Base-by-base conservation (phyloP, 2,329 filamentous ascomycete species). In the Elsinoe australis region DNA sequence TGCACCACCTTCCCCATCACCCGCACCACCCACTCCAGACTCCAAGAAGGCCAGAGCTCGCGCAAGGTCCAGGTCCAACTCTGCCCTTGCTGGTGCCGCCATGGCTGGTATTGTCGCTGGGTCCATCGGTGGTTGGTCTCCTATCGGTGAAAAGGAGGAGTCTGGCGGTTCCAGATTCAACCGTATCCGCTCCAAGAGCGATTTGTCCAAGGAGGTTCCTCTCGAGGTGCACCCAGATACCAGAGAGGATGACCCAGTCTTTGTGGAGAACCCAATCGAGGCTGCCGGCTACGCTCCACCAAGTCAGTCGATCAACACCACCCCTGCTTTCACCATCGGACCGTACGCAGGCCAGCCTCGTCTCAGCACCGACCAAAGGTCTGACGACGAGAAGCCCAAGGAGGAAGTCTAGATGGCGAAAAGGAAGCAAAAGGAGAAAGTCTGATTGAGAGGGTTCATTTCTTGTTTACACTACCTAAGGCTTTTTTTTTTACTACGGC, bases 101-200 rank as follows among this genome's bases (percentile, higher is more conserved):
- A 88, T 88, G 85, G 83, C 85, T n/a, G 85, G 85, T 52, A 82
- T 89, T 50, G 79, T 89, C 42, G 85, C 84, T 6, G 85, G 83
- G 34, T 83, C 82, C 58, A 78, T 89, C 26, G 83, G 62, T 9
- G 64, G 82, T 22, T 89, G 84, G 84, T 85, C 83, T 39, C 85
- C 85, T 1, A 75, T 80, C 48, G 24, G 31, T 8, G 80, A 82
- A 51, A 68, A 76, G 24, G 58, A 58, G 29, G 59, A 65, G 28
- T 51, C 39, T 35, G 66, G 66, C 48, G 68, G 66, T 5, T 51
- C 68, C 34, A 65, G 61, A 31, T 70, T 59, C 33, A 46, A 55
- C 7, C 56, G 59, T 15, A 57, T 58, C 10, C 52, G 58, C n/a
- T 61, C 59, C 10, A 58, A 56, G 51, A 58, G 56, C 46, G 58